These are phyloP conservation scores for Pisolithus sp. DNA, from an alignment of 768 basidiomycete species.

Conservation along the genomic window DNA sequence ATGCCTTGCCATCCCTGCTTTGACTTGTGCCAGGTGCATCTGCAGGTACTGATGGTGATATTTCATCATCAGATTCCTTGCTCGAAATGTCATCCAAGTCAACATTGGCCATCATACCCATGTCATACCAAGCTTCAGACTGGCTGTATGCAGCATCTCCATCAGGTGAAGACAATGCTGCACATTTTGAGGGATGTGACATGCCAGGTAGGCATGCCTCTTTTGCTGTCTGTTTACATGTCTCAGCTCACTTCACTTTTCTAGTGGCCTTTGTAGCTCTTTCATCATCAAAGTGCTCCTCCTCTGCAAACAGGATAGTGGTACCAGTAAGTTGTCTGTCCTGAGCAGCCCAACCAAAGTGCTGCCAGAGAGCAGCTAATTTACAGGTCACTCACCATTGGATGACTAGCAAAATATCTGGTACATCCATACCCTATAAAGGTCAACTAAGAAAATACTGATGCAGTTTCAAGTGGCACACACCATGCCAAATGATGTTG, in stretches of 20 bases:
- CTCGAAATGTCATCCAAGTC: too few relatives aligned
- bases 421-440: constrained; percentile 30
- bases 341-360: constrained; percentile 25
- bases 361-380: constrained; percentile 27
- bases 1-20: too few relatives aligned
- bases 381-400: constrained; percentile 25
- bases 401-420: constrained; percentile 29
- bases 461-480: background rate
- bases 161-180: too few relatives aligned
- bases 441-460: too few relatives aligned
- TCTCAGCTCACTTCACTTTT: constrained; percentile 1
- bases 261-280: background rate
- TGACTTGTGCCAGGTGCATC: too few relatives aligned
- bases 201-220: background rate
- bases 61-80: too few relatives aligned
- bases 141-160: too few relatives aligned
- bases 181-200: too few relatives aligned
- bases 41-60: too few relatives aligned
- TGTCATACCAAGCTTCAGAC: too few relatives aligned
- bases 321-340: constrained; percentile 9
- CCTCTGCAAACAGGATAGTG: constrained; percentile 24
- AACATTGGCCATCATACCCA: too few relatives aligned
- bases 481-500: constrained; percentile 33
- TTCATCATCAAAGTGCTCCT: constrained; percentile 21
- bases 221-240: background rate